Evolutionary conservation across 2,329 filamentous ascomycete species (phyloP), one percentile per base, ranked within the genome.

Genomic region (Neurospora sp.): DNA sequence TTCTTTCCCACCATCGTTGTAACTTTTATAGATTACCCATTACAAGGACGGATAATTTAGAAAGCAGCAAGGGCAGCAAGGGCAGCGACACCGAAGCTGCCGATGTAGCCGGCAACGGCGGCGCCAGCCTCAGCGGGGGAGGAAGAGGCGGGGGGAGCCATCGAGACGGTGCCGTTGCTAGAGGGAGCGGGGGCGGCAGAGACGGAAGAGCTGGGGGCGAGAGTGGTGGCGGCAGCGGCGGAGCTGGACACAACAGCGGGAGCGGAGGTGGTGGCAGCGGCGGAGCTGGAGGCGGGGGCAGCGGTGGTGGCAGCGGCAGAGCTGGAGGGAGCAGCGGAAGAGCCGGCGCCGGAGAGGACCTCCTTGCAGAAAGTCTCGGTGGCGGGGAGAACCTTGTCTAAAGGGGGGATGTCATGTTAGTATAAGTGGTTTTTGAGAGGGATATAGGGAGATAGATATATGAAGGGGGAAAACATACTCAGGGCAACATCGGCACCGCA

Each of bases 351-450:
- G 9, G 80, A 75, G 46, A 78, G 76, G 13, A 90, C 85, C 3
- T 87, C 77, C 11, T 83, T 81, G 36, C 92, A 87, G 70, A 97
- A 90, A 66, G 81, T 84, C 10, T 86, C 79, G 0, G 88, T 89
- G 0, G 85, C 83, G 1, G 80, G 73, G 67, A 77, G 71, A 70
- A 77, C 75, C 43, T 76, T 9, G 69, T 67, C 75, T 76, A 38
- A 28, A 23, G 1, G 33, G n/a, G 42, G 42, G 4, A 43, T 43
- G 9, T n/a, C 2, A 11, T 17, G 69, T 71, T 23, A 19, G 19
- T 19, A 19, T 19, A 19, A 19, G 19, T 19, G 19, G 19, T 19
- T 19, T 19, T 19, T 19, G 19, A 19, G 19, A 19, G 19, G 19
- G 19, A 19, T 19, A 19, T 19, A 19, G 19, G 19, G 19, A 19